Conservation (phyloP, 148 eudicot genomes). For the Vaccinium myrtillus region DNA sequence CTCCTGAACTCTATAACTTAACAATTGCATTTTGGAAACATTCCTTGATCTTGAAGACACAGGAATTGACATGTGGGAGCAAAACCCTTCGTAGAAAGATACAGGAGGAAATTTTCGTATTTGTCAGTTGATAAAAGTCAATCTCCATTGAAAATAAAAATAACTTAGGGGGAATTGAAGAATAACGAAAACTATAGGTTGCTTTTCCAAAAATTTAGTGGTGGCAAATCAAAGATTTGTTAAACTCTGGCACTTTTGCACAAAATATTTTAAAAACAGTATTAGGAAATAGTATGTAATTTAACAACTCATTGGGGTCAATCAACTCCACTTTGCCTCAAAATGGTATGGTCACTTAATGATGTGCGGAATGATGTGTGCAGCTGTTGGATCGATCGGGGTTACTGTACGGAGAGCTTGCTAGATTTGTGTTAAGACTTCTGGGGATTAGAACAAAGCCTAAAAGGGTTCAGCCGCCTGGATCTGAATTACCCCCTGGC, state of each 20-base stretch:
- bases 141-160: not conserved
- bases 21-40: not conserved
- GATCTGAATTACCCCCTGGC: slow-evolving; percentile 51
- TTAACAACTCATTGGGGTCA: not conserved
- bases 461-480: slow-evolving; percentile 51
- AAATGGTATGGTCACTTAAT: not conserved
- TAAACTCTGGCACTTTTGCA: not conserved
- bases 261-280: not conserved
- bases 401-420: slow-evolving; percentile 85
- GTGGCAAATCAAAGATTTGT: not conserved
- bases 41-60: not conserved
- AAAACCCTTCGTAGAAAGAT: not conserved
- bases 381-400: slow-evolving; percentile 94
- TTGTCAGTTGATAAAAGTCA: not conserved
- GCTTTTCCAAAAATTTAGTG: not conserved
- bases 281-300: not conserved
- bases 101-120: not conserved
- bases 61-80: not conserved
- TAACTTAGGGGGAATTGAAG: not conserved
- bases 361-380: slow-evolving; percentile 13
- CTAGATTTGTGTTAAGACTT: slow-evolving; percentile 82
- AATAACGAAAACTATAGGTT: not conserved
- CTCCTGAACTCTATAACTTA: not conserved
- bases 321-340: not conserved
- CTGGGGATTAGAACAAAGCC: slow-evolving; percentile 68